Base-by-base conservation (phyloP, 768 basidiomycete genomes). In the Amanita jacksonii region DNA sequence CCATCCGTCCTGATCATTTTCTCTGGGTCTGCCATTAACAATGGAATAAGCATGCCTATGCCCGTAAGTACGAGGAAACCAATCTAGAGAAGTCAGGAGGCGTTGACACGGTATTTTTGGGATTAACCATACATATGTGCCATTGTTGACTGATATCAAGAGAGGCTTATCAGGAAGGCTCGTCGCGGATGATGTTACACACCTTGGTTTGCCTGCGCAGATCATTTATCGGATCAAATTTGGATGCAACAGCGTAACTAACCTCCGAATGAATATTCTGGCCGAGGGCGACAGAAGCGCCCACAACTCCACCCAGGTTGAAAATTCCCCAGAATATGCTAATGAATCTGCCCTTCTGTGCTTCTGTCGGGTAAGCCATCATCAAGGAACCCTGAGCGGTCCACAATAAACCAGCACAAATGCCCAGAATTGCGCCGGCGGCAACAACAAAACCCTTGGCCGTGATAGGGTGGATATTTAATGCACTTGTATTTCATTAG, bases 261-360 rank as follows among this genome's bases (percentile, higher is more conserved):
- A 56, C 55, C 53, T 69, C 65, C 18, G 78, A 80, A 38, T 81
- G 57, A 53, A 76, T 79, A 54, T 87, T 88, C 52, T 75, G 65
- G 1, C 76, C 88, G 28, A 89, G 65, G 10, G 85, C 77, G 24
- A 89, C 83, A 7, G 80, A 66, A 4, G 84, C 75, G 23, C 87
- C 86, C 36, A 90, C 77, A 37, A 91, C 83, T 36, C 79, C 79
- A 22, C 85, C 85, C 16, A 87, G 48, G 52, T 89, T 88, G 66
- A 91, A 90, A 49, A 89, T 83, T 34, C 73, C 63, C 87, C 87
- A 90, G 63, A 89, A 90, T 36, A 86, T 75, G 31, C 73, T 79
- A 41, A 90, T 86, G 61, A 72, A 88, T 24, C 62, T 65, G 12
- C 86, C 86, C 59, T 90, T 90, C 57, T 89, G 76, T 36, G 60